phyloP scores from a whole-genome alignment of 441 rosid species.

The Bocquillonia castaneifolia region DNA sequence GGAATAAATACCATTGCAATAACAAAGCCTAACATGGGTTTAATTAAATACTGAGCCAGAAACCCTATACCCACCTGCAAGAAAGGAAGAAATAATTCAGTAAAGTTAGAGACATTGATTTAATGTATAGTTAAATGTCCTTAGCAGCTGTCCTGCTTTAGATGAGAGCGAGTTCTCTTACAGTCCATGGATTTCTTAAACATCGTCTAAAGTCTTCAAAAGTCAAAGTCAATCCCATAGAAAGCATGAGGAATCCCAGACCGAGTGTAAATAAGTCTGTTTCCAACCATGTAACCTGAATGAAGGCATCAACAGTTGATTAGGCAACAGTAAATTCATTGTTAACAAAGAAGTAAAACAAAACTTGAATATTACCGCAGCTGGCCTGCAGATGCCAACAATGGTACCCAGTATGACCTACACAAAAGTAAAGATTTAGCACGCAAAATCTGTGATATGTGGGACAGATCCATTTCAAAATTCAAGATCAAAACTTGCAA shows the following conservation, averaged over 20 bases:
- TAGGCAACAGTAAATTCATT: conserved; percentile 5
- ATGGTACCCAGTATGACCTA: conserved; percentile 85
- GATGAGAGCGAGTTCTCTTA: conserved; percentile 34
- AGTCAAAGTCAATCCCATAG: conserved; percentile 90
- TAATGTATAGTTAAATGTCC: not conserved
- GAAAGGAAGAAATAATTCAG: conserved; percentile 15
- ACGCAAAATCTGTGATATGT: not conserved
- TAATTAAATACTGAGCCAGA: conserved; percentile 79
- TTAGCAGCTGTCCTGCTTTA: conserved; percentile 8
- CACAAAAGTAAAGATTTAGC: conserved; percentile 16
- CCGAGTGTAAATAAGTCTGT: conserved; percentile 83
- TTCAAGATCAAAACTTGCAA: not conserved
- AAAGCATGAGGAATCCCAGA: conserved; percentile 92
- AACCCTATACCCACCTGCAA: conserved; percentile 95
- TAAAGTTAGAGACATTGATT: not conserved
- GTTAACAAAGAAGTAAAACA: conserved; percentile 10
- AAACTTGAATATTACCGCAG: conserved; percentile 49
- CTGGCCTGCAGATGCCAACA: conserved; percentile 80
- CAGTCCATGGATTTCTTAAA: conserved; percentile 92
- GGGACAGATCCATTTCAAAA: not conserved
- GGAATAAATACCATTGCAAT: conserved; percentile 62
- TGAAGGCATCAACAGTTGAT: conserved; percentile 20
- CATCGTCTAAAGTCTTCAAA: conserved; percentile 88
- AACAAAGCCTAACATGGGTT: conserved; percentile 72
- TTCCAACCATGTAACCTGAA: conserved; percentile 88